Evolutionary conservation across 495 filamentous ascomycete species (phyloP).

Genomic region (Penicillium salamii): DNA sequence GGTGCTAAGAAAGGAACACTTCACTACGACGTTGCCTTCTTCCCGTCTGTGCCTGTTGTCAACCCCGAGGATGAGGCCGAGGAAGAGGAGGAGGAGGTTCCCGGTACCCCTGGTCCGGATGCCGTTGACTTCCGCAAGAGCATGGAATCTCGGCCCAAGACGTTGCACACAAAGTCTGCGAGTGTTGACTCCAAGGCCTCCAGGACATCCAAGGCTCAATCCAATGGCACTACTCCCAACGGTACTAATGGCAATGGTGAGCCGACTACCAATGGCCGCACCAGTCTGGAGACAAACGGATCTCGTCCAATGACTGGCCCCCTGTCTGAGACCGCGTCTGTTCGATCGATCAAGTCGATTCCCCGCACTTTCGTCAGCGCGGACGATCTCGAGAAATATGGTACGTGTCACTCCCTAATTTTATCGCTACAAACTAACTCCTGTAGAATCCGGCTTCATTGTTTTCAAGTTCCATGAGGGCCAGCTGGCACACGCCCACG

Average conservation of each 20-base stretch:
- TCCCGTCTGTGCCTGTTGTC: constrained; percentile 78
- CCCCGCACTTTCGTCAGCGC: constrained; percentile 75
- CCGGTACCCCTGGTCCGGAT: constrained; percentile 13
- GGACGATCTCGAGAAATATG: constrained; percentile 76
- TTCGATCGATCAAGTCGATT: constrained; percentile 48
- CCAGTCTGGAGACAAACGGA: constrained; percentile 37
- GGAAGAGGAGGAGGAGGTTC: constrained; percentile 44
- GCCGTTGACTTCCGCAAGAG: constrained; percentile 32
- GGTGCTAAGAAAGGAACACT: constrained; percentile 74
- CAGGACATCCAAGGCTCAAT: constrained; percentile 18
- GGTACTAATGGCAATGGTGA: constrained; percentile 27
- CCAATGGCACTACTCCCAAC: constrained; percentile 21
- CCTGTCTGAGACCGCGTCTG: constrained; percentile 37
- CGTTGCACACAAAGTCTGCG: constrained; percentile 26
- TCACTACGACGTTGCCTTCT: constrained; percentile 85
- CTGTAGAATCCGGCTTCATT: constrained; percentile 78
- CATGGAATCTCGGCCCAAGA: constrained; percentile 29
- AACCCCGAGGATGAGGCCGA: constrained; percentile 91
- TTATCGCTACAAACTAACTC: constrained; percentile 16
- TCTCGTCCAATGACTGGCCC: constrained; percentile 25
- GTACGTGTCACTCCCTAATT: constrained; percentile 36
- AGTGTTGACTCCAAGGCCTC: constrained; percentile 34
- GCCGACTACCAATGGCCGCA: constrained; percentile 28
- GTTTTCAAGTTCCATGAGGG: constrained; percentile 93
- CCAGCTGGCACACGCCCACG: constrained; percentile 70